Percentiles rank a stretch among this genome's conserved stretches.
Evolutionary conservation across 202 grass and related monocot genomes (phyloP).

Genomic region (Cymbopogon flexuosus): DNA sequence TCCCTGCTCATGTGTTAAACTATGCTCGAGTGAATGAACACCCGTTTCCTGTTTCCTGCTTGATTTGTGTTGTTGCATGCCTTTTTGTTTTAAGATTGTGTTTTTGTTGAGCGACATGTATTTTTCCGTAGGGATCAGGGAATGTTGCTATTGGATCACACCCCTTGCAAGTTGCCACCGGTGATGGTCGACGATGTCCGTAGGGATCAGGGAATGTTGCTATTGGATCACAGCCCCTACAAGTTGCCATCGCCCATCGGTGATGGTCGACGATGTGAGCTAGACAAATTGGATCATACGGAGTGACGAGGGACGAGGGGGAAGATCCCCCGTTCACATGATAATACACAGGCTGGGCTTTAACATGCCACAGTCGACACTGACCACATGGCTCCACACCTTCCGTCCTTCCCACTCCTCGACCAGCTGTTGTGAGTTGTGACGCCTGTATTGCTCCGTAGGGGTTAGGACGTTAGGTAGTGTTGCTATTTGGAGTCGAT

Average conservation of each 20-base stretch:
- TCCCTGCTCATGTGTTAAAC: neutral
- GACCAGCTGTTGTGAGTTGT: neutral
- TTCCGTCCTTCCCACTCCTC: neutral
- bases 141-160: no score
- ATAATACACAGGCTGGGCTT: no score
- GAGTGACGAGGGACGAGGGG: no score
- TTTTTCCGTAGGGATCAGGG: no score
- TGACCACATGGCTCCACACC: neutral
- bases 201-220: no score
- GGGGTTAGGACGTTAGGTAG: neutral
- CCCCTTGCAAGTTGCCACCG: neutral
- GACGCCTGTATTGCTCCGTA: neutral
- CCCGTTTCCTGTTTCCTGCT: neutral
- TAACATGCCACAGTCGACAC: no score
- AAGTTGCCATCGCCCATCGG: no score
- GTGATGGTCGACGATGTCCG: no score
- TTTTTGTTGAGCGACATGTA: neutral
- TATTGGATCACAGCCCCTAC: no score
- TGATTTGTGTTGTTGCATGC: neutral
- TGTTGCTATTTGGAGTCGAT: neutral
- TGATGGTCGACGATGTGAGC: neutral
- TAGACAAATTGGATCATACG: neutral
- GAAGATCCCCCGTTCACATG: no score
- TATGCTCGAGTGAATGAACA: neutral
- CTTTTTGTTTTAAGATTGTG: neutral